A percentile compares a stretch with the other conserved stretches of the same genome.
Conservation (phyloP, 1,284 basidiomycete genomes). For the Cutaneotrichosporon arboriforme region DNA sequence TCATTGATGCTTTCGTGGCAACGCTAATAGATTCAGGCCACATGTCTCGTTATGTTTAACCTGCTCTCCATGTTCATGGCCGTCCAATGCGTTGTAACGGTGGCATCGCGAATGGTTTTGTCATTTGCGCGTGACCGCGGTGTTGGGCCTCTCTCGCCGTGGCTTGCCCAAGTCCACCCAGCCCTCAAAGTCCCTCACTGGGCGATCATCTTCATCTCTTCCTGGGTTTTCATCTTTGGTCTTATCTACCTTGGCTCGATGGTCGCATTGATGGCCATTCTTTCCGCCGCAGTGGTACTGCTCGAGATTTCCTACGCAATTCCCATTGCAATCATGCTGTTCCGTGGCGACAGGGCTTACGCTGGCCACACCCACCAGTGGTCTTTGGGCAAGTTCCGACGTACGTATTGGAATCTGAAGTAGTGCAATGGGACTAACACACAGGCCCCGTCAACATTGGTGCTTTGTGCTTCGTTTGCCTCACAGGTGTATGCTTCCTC, state of each 20-base stretch:
- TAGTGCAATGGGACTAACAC: background rate
- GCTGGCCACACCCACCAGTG: conserved; percentile 37
- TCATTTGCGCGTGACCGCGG: conserved; percentile 65
- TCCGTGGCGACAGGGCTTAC: conserved; percentile 47
- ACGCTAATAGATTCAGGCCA: conserved; percentile 12
- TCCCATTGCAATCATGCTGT: conserved; percentile 45
- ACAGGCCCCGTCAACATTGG: conserved; percentile 38
- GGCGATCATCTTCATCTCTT: conserved; percentile 56
- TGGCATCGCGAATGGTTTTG: conserved; percentile 61
- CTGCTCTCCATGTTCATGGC: conserved; percentile 42
- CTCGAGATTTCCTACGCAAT: conserved; percentile 32
- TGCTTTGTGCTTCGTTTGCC: conserved; percentile 44
- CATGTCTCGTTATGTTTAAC: conserved; percentile 50
- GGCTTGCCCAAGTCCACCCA: conserved; percentile 53
- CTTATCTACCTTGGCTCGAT: conserved; percentile 38
- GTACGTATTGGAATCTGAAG: conserved; percentile 4
- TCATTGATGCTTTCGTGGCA: background rate
- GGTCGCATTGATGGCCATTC: conserved; percentile 28
- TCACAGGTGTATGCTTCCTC: conserved; percentile 52
- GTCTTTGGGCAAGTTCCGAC: conserved; percentile 35
- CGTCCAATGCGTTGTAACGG: conserved; percentile 54
- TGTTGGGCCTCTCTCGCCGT: conserved; percentile 53
- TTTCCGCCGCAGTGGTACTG: conserved; percentile 32
- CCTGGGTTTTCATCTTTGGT: conserved; percentile 15
- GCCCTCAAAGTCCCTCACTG: conserved; percentile 54